Evolutionary conservation across 1,139 yeast genomes (phyloP).

Genomic region (Magnusiomyces tetraspermus): DNA sequence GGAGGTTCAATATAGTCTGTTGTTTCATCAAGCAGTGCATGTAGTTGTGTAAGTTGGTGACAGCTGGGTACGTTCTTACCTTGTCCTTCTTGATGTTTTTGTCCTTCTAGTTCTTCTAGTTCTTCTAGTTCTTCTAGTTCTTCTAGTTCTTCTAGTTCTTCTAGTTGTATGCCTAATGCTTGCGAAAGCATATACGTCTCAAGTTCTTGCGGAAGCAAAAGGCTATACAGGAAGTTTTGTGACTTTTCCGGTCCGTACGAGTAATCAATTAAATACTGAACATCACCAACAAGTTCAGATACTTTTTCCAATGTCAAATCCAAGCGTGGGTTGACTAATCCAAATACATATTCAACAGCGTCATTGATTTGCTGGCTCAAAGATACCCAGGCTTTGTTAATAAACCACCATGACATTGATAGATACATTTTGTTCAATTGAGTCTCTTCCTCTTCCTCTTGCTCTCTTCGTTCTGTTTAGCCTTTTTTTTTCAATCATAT

Average conservation of each 20-base stretch:
- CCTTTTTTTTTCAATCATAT: background rate
- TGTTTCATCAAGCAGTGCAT: slow-evolving; percentile 41
- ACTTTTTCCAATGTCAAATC: slow-evolving; percentile 58
- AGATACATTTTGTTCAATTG: slow-evolving; percentile 71
- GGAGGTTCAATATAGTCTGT: slow-evolving; percentile 40
- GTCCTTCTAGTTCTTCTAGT: slow-evolving; percentile 38
- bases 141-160: background rate
- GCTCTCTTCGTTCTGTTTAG: slow-evolving; percentile 4
- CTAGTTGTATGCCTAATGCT: slow-evolving; percentile 21
- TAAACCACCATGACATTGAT: slow-evolving; percentile 88
- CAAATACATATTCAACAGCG: slow-evolving; percentile 54
- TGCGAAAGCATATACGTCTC: slow-evolving; percentile 34
- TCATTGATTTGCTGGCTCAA: slow-evolving; percentile 47
- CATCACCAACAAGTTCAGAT: slow-evolving; percentile 38
- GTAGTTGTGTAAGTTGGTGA: slow-evolving; percentile 26
- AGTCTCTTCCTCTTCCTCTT: slow-evolving; percentile 24
- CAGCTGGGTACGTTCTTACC: slow-evolving; percentile 31
- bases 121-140: slow-evolving; percentile 33
- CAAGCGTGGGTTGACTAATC: slow-evolving; percentile 57
- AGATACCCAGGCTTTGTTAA: slow-evolving; percentile 73
- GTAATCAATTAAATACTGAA: slow-evolving; percentile 37
- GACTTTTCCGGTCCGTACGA: slow-evolving; percentile 13
- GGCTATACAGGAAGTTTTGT: slow-evolving; percentile 24
- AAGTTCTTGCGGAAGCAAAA: slow-evolving; percentile 37
- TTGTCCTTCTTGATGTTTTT: slow-evolving; percentile 36